Conservation (phyloP, 2,329 filamentous ascomycete species). For the Penicillium sp. region DNA sequence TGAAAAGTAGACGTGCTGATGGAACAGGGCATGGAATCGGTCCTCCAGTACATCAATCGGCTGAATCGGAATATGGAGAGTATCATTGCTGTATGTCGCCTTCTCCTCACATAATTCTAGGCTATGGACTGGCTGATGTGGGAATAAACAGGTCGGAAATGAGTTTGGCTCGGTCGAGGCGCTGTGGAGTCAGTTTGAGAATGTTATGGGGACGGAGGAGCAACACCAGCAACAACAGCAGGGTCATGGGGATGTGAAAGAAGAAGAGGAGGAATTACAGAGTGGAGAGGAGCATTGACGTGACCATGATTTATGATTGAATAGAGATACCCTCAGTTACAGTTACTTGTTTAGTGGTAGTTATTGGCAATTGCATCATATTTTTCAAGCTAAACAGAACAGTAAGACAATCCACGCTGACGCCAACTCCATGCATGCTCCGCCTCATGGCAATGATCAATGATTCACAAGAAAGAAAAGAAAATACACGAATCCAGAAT, state of each 20-base stretch:
- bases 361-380: background rate
- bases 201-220: slow-evolving; percentile 72
- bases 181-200: slow-evolving; percentile 95
- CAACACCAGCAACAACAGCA: slow-evolving; percentile 24
- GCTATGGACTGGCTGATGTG: too few species aligned
- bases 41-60: slow-evolving; percentile 93
- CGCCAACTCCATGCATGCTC: slow-evolving; percentile 38
- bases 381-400: background rate
- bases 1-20: background rate
- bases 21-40: slow-evolving; percentile 68
- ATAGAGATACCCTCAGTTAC: slow-evolving; percentile 2
- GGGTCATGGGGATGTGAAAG: slow-evolving; percentile 14
- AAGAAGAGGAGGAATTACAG: slow-evolving; percentile 14
- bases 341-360: slow-evolving; percentile 3
- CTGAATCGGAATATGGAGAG: slow-evolving; percentile 89
- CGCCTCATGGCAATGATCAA: slow-evolving; percentile 15
- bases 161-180: slow-evolving; percentile 97
- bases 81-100: slow-evolving; percentile 68
- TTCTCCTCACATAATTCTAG: too few species aligned
- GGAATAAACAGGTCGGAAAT: slow-evolving; percentile 88
- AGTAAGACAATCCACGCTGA: slow-evolving; percentile 15
- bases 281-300: background rate
- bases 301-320: background rate
- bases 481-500: slow-evolving; percentile 14
- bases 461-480: slow-evolving; percentile 23